Percentiles rank a stretch among this genome's conserved stretches.
Evolutionary conservation across 1,139 yeast genomes (phyloP).

Genomic region (Geotrichum reessii): DNA sequence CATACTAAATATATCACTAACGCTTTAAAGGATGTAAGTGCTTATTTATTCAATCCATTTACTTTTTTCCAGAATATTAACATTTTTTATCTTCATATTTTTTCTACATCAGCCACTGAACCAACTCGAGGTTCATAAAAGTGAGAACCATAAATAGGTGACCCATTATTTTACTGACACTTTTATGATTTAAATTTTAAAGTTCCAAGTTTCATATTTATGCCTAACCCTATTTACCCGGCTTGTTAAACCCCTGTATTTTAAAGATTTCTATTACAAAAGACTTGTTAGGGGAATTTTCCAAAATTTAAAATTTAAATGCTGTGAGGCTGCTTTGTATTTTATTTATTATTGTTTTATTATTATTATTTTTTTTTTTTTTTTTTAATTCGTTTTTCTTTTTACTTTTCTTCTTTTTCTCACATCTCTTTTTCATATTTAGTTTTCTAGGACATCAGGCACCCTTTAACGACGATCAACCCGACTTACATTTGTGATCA

Average conservation of each 20-base stretch:
- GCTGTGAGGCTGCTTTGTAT: neutral
- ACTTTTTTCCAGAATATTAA: neutral
- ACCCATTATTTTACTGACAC: neutral
- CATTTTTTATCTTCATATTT: neutral
- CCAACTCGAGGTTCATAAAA: constrained; percentile 9
- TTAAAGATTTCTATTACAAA: neutral
- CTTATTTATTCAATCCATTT: neutral
- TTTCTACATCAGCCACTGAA: constrained; percentile 6
- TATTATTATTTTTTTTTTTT: neutral
- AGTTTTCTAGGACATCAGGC: neutral
- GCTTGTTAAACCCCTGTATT: neutral
- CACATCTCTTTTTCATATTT: neutral
- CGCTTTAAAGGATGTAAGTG: constrained; percentile 37
- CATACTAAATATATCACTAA: constrained; percentile 41
- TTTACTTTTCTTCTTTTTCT: neutral
- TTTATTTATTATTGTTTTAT: neutral
- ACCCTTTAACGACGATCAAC: neutral
- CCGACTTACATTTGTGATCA: neutral
- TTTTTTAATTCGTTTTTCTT: neutral
- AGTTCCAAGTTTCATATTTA: neutral
- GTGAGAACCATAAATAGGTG: neutral
- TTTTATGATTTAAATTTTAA: neutral
- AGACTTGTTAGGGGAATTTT: neutral
- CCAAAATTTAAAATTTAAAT: neutral
- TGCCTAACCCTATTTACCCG: neutral